A percentile compares a stretch with the other conserved stretches of the same genome.
These are phyloP conservation scores for Myriosclerotinia curreyana DNA, from an alignment of 2,329 filamentous ascomycete species.

Conservation along the genomic window DNA sequence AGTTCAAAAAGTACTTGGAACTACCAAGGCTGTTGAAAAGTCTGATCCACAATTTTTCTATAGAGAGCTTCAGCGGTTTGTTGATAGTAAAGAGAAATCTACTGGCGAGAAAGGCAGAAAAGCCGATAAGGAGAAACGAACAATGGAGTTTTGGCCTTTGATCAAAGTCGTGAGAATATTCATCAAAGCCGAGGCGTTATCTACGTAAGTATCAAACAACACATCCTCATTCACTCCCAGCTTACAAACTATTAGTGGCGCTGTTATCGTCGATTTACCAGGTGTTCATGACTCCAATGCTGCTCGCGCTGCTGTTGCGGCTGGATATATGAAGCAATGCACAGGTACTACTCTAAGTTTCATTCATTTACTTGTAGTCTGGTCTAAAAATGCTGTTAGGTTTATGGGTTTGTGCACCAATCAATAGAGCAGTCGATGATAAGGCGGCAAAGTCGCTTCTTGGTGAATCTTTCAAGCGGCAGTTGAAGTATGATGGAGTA, in stretches of 20 bases:
- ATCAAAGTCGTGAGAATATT: constrained; percentile 45
- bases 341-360: constrained; percentile 34
- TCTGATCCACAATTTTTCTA: constrained; percentile 28
- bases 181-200: constrained; percentile 46
- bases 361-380: not conserved
- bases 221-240: not conserved
- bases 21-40: constrained; percentile 26
- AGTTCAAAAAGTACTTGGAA: constrained; percentile 29
- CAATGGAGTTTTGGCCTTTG: constrained; percentile 44
- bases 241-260: constrained; percentile 40
- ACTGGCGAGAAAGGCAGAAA: constrained; percentile 42
- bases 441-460: constrained; percentile 56
- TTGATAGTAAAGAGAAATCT: constrained; percentile 34
- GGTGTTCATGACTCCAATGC: constrained; percentile 52
- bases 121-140: constrained; percentile 29
- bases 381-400: constrained; percentile 33
- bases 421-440: constrained; percentile 58
- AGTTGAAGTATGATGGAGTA: constrained; percentile 57
- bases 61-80: constrained; percentile 29
- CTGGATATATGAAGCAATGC: constrained; percentile 57
- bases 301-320: constrained; percentile 47
- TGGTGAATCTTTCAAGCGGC: constrained; percentile 55
- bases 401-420: constrained; percentile 61
- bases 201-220: constrained; percentile 23
- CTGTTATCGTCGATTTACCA: constrained; percentile 53